Evolutionary conservation across 2,329 filamentous ascomycete genomes (phyloP), one percentile per base, ranked within the genome.

Genomic region (Ciborinia camelliae): DNA sequence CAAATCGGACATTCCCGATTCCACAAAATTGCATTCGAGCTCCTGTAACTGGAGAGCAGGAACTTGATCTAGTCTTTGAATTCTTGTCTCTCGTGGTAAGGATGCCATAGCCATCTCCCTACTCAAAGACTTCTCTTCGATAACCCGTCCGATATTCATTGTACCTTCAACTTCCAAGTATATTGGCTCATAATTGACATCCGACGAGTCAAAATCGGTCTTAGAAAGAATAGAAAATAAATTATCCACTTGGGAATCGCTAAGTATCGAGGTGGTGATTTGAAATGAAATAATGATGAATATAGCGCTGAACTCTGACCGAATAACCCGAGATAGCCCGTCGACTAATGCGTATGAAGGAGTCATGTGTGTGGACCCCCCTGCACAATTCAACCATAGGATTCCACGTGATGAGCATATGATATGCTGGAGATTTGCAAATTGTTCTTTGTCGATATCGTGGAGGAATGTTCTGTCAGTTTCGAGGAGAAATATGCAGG

Each of bases 131-230:
- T 41, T 28, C 14, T 47, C 52, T 51, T 55, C 50, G 4, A 37
- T 47, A 15, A 48, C 14, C 14, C 51, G 35, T 26, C 35, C 18
- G 12, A 55, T 48, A 23, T 54, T 45, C 26, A 54, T 26, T 3
- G 15, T n/a, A 20, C 26, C 20, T 9, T 55, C 28, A 4, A 72
- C 26, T 23, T 48, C 47, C 20, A 60, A 7, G 35, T 52, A 52
- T 18, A 48, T 55, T 0, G 30, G 30, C 14, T 65, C 53, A 32
- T 73, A 73, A 20, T 64, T 15, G 7, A 55, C 70, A 61, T 74
- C 72, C 18, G 18, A 32, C 4, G 39, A 58, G 20, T 14, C 12
- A 14, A 55, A 41, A n/a, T 55, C 32, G 30, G n/a, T 15, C 20
- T 14, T 39, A 28, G 52, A 41, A 28, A 58, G 15, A 45, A 58